Conservation (phyloP, 352 stramenopile genomes). For the Phytopythium helicoides region DNA sequence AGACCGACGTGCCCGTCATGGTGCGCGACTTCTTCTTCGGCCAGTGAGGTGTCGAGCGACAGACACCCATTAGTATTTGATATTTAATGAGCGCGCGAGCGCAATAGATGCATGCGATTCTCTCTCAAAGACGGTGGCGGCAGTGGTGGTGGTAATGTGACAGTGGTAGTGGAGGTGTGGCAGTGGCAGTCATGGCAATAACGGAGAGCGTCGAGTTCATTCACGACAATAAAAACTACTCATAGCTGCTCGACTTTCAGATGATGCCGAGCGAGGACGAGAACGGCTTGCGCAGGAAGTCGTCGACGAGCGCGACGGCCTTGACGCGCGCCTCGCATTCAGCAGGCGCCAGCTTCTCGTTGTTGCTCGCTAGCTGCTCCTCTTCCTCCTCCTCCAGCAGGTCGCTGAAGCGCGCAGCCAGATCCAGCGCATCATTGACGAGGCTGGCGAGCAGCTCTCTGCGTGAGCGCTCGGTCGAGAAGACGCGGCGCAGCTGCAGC, state of each 20-base stretch:
- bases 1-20: constrained; percentile 25
- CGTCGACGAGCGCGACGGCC: constrained; percentile 17
- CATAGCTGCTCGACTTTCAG: constrained; percentile 4
- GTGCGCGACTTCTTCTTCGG: constrained; percentile 28
- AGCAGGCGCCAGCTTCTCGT: constrained; percentile 3
- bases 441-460: constrained; percentile 23
- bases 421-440: constrained; percentile 25
- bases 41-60: neutral
- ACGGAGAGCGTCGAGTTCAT: too few relatives aligned
- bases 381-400: constrained; percentile 6
- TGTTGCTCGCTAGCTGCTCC: constrained; percentile 4
- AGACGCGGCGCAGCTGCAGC: constrained; percentile 23
- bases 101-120: neutral
- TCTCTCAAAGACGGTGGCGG: too few relatives aligned
- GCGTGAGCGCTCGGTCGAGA: constrained; percentile 18
- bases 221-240: neutral
- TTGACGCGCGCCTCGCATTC: constrained; percentile 13
- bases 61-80: too few relatives aligned
- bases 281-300: constrained; percentile 23
- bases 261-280: constrained; percentile 30
- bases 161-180: too few relatives aligned
- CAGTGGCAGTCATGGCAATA: too few relatives aligned
- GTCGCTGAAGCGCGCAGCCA: constrained; percentile 10
- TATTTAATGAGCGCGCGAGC: too few relatives aligned
- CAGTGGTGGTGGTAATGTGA: too few relatives aligned